phyloP scores from a whole-genome alignment of 2,329 filamentous ascomycete species.

The Sporothrix mexicana region DNA sequence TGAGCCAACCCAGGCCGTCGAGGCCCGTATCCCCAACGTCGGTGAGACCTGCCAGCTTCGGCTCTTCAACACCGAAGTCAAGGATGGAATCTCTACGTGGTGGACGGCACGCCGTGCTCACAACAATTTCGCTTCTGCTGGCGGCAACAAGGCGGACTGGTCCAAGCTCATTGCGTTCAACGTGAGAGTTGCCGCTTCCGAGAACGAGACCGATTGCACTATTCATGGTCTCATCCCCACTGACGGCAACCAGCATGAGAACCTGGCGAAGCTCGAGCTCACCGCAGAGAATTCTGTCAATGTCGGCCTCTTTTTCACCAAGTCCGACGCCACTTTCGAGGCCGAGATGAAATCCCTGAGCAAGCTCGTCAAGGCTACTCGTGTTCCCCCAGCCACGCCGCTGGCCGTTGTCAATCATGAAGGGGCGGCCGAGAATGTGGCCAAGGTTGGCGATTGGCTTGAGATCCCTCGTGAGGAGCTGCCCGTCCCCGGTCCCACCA shows the following conservation, averaged over 20 bases:
- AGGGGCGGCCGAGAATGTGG: not conserved
- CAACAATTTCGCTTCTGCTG: constrained; percentile 34
- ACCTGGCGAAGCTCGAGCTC: constrained; percentile 27
- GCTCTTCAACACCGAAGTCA: constrained; percentile 22
- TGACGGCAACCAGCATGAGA: constrained; percentile 9
- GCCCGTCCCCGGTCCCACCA: not conserved
- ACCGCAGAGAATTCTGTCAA: constrained; percentile 31
- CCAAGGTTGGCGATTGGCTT: constrained; percentile 22
- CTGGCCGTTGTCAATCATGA: not conserved
- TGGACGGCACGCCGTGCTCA: constrained; percentile 34
- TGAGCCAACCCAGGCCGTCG: constrained; percentile 24
- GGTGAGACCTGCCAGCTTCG: constrained; percentile 36
- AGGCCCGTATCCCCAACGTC: constrained; percentile 30
- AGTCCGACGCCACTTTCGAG: constrained; percentile 36
- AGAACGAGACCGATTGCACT: constrained; percentile 4
- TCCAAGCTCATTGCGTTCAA: constrained; percentile 35
- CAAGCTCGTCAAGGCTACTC: constrained; percentile 32
- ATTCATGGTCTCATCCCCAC: constrained; percentile 33
- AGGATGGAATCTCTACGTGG: constrained; percentile 28
- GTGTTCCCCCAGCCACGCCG: not conserved
- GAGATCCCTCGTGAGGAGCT: not conserved
- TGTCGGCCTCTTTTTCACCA: constrained; percentile 35
- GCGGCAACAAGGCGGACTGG: constrained; percentile 29
- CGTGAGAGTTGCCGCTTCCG: constrained; percentile 26
- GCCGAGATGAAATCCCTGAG: constrained; percentile 37